These are phyloP conservation scores for Tulasnella sp. DNA, from an alignment of 768 basidiomycete species.

Conservation along the genomic window DNA sequence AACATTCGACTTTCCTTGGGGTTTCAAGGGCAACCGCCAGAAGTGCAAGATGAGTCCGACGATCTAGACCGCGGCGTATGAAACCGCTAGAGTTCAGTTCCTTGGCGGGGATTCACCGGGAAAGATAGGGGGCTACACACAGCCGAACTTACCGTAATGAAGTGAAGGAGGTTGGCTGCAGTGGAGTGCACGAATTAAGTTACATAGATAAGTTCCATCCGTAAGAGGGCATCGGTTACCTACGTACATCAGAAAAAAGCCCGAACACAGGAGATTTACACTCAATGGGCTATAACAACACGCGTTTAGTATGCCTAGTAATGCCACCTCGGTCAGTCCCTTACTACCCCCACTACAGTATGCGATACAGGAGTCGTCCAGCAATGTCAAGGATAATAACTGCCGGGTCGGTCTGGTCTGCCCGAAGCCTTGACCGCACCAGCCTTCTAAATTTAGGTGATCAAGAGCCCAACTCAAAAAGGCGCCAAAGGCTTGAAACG, in stretches of 20 bases:
- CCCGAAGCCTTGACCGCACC: no score
- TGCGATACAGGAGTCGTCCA: background rate
- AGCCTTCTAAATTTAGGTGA: no score
- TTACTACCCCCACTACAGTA: background rate
- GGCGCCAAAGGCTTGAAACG: no score
- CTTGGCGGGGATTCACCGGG: background rate
- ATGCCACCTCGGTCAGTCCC: background rate
- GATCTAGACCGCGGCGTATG: constrained; percentile 30
- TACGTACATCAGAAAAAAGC: background rate
- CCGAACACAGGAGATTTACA: background rate
- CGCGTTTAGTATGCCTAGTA: background rate
- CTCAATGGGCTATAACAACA: background rate
- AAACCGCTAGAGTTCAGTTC: background rate
- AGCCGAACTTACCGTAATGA: background rate
- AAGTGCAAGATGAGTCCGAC: constrained; percentile 73
- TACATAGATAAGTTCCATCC: background rate
- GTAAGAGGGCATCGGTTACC: background rate
- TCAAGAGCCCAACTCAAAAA: no score
- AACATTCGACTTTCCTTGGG: constrained; percentile 58
- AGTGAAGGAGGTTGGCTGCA: background rate
- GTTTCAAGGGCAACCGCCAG: constrained; percentile 74
- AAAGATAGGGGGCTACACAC: background rate
- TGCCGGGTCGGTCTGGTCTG: background rate
- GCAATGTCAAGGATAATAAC: background rate
- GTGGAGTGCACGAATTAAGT: background rate